Base-by-base conservation (phyloP, 2,329 filamentous ascomycete species). In the Talaromyces sp. region DNA sequence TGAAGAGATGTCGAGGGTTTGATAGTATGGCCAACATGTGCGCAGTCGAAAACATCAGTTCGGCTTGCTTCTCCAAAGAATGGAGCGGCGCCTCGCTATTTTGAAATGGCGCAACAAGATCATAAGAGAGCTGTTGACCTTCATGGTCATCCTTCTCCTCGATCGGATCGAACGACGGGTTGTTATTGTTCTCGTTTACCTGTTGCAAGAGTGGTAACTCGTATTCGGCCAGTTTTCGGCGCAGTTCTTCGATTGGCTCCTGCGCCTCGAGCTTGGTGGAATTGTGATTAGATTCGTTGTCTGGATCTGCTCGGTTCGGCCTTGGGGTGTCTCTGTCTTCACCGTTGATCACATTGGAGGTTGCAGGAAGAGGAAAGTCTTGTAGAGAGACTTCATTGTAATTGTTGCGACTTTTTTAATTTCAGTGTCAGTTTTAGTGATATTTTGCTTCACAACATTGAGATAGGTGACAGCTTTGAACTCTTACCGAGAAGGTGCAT, bases 21-120 rank as follows among this genome's bases (percentile, higher is more conserved):
- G 79, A 75, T 62, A 90, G 87, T 31, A 91, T 88, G 28, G 80
- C 76, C 41, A 80, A 71, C 28, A 91, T 75, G 70, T 91, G 88
- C 53, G 85, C 80, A 15, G 72, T 77, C 0, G 86, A 89, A 65
- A 89, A 86, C 36, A 91, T 74, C 11, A 84, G 76, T 58, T 88
- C 84, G 0, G 85, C 83, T 45, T 84, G 80, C n/a, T 76, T 74
- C 69, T 89, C 88, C 0, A 90, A 73, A 1, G 81, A 83, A 65
- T 84, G 68, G 0, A 65, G 55, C 13, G 71, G 69, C 8, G 63
- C 59, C 15, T 69, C 64, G 3, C 63, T 53, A 6, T 61, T 60
- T 5, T 69, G 67, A 31, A 66, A 66, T 0, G 71, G 70, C n/a
- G 67, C 67, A 22, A 74, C 66, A 10, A 73, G 63, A 56, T 73